Evolutionary conservation across 805 yeast species (phyloP), one percentile per base, ranked within the genome.

Genomic region (Kazachstania bromeliacearum): DNA sequence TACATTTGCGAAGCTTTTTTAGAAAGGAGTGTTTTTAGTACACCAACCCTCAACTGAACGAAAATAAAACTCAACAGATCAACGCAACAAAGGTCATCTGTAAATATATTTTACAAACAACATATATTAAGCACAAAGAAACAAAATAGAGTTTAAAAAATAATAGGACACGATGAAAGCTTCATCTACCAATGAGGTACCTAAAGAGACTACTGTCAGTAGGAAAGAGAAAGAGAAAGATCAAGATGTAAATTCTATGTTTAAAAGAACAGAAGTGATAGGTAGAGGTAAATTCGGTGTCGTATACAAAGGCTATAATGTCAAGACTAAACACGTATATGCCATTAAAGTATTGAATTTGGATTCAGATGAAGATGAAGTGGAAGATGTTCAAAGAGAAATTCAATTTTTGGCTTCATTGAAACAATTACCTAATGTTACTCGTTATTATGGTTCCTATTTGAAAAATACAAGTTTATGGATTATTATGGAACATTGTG

Each of bases 221-320:
- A 23, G 26, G 10, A n/a, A 10, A 20, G 15, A 14, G 25, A 32
- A 19, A 10, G 23, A 20, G 16, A 18, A 28, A 10, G 50, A 46
- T 27, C 40, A 41, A 23, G 57, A 56, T 37, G 60, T 64, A 4
- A 50, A 56, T 12, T 53, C 58, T 34, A 47, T 72, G 37, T 87
- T 79, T 62, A 78, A 80, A 50, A 71, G 95, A 32, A 79, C 89
- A 10, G 96, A 92, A 60, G 79, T 87, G 23, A 81, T 94, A 10
- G 99, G 98, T 7, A 72, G 94, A 40, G 99, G 99, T 16, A 92
- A 87, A 64, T 92, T 92, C 60, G 99, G 99, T 31, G 79, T 88
- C 18, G 99, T 92, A 4, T 92, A 89, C 60, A 88, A 87, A 57
- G 98, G 95, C 15, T 64, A 71, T 36, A 73, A 79, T 50, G 60